Evolutionary conservation across 2,329 filamentous ascomycete genomes (phyloP).

Genomic region (Lasiodiplodia theobromae): DNA sequence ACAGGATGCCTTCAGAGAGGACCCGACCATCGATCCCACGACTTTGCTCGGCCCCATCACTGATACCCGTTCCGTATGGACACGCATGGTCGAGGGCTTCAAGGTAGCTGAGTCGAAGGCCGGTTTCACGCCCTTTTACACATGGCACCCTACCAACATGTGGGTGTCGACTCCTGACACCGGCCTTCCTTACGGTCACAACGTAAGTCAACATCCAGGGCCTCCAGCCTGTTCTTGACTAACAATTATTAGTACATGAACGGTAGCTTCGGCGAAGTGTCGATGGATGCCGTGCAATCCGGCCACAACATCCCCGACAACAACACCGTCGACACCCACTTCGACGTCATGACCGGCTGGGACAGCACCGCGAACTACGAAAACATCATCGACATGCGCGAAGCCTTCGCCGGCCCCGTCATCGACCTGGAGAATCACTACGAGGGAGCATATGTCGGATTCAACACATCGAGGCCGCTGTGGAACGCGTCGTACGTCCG

Average conservation of each 20-base stretch:
- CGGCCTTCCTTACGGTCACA: constrained; percentile 5
- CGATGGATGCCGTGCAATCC: constrained; percentile 20
- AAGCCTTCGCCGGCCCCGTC: constrained; percentile 1
- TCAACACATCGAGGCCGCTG: constrained; percentile 16
- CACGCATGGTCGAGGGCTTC: not conserved
- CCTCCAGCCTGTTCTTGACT: no score
- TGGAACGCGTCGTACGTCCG: constrained; percentile 14
- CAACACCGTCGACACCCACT: constrained; percentile 61
- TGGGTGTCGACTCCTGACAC: not conserved
- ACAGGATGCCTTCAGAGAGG: not conserved
- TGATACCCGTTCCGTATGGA: constrained; percentile 8
- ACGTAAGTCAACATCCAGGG: not conserved
- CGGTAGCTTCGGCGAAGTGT: constrained; percentile 7
- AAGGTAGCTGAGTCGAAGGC: not conserved
- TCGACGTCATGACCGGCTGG: not conserved
- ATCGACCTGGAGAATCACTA: constrained; percentile 22
- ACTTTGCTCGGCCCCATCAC: constrained; percentile 6
- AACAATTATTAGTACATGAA: constrained; percentile 7
- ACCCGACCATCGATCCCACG: not conserved
- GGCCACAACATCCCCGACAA: constrained; percentile 63
- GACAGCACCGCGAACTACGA: constrained; percentile 16
- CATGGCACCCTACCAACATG: constrained; percentile 9
- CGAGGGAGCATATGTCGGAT: constrained; percentile 11
- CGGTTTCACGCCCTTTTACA: not conserved
- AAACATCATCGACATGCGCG: constrained; percentile 12